These are phyloP conservation scores for Thielaviopsis populi DNA, from an alignment of 2,329 filamentous ascomycete genomes.

Conservation along the genomic window DNA sequence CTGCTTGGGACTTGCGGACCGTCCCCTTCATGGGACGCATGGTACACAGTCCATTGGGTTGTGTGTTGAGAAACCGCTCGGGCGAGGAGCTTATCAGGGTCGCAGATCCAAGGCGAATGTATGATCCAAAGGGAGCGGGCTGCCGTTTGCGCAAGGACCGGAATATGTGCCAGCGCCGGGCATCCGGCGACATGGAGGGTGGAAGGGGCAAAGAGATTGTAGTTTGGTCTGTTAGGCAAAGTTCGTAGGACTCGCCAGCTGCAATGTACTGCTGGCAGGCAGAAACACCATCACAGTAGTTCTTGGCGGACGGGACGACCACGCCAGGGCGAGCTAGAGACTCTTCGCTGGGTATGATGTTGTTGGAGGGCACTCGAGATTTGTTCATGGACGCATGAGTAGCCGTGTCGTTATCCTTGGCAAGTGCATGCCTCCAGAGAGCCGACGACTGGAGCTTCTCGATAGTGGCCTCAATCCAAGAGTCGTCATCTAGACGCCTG, in stretches of 20 bases:
- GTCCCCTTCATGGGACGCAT: constrained; percentile 97
- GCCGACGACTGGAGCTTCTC: constrained; percentile 18
- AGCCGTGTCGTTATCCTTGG: background rate
- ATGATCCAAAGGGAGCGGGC: constrained; percentile 74
- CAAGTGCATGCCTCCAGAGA: constrained; percentile 21
- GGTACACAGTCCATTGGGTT: constrained; percentile 42
- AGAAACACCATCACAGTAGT: constrained; percentile 53
- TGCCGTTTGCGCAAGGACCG: constrained; percentile 53
- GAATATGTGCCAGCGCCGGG: constrained; percentile 53
- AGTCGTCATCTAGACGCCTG: constrained; percentile 19
- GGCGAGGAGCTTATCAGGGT: constrained; percentile 74
- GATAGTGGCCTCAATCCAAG: constrained; percentile 1
- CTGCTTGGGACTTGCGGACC: constrained; percentile 57
- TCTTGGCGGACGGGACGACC: constrained; percentile 28
- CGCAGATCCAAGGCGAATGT: constrained; percentile 51
- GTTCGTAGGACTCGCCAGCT: constrained; percentile 69
- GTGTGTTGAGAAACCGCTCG: constrained; percentile 64
- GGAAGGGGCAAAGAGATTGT: constrained; percentile 34
- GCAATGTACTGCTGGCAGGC: constrained; percentile 56
- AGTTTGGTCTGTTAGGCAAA: constrained; percentile 68
- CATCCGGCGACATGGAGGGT: constrained; percentile 23
- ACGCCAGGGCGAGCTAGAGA: constrained; percentile 18
- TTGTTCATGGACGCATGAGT: background rate
- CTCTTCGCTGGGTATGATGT: background rate
- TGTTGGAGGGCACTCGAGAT: background rate